Base-by-base conservation (phyloP, 2,329 filamentous ascomycete genomes). In the Xylaria sp. region DNA sequence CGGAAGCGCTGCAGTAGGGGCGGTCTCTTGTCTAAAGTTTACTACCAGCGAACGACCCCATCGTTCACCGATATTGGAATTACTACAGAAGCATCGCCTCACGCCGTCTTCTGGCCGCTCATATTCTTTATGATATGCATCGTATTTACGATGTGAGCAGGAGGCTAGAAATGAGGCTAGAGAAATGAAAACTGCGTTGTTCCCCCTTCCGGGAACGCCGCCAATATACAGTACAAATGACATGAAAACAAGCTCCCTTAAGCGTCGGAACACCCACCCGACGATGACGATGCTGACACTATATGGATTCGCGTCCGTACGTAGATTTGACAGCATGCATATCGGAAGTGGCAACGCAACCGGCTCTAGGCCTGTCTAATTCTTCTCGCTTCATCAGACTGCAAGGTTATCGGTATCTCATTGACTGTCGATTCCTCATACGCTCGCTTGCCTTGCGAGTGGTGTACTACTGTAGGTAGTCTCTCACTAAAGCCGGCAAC, bases 1-100 rank as follows among this genome's bases (percentile, higher is more conserved):
- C 43, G 69, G 71, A 73, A 74, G 75, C 75, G 75, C 70, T 68
- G 68, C 65, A 68, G 49, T 54, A 62, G 62, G 68, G 61, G 48
- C 46, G 72, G 39, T 41, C 20, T 33, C 51, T 39, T 56, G 18
- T n/a, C 25, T 20, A 41, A 20, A 41, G 25, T n/a, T 54, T 41
- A 55, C 41, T 52, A 36, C 64, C 28, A 61, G 20, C 51, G 56
- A 41, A 28, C 28, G 25, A 39, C 54, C 59, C 55, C 43, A 18
- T 51, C 25, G 20, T 49, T 23, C 36, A 31, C 64, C 46, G 48
- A 59, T 57, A 54, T 52, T 23, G 54, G 58, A 52, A 41, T 25
- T 31, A 62, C 59, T 57, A 54, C 66, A 66, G 43, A 69, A 59
- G 62, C 31, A 31, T 58, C 36, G n/a, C 12, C 25, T 31, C 10